Conservation (phyloP, 1,139 yeast species). For the Pichia sp. region DNA sequence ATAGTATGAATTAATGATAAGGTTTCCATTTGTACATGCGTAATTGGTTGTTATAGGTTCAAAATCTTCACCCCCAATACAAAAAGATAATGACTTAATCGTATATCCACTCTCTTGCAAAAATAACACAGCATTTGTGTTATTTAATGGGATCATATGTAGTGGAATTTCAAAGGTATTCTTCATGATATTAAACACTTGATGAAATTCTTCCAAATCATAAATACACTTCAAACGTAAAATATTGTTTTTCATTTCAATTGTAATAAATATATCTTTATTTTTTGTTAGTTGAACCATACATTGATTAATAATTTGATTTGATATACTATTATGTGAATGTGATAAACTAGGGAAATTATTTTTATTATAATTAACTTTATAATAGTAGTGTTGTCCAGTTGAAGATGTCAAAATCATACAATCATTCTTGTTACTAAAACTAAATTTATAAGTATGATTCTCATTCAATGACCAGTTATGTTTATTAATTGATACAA, state of each 20-base stretch:
- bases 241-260: slow-evolving; percentile 1
- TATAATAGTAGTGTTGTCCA: slow-evolving; percentile 5
- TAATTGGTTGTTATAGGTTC: slow-evolving; percentile 18
- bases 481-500: too few species aligned
- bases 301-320: slow-evolving; percentile 3
- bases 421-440: neutral
- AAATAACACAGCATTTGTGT: slow-evolving; percentile 24
- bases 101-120: slow-evolving; percentile 22
- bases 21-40: slow-evolving; percentile 8
- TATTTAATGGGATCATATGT: slow-evolving; percentile 21
- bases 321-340: slow-evolving; percentile 1
- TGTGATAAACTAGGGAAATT: slow-evolving; percentile 5
- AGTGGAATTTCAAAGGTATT: slow-evolving; percentile 26
- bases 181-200: slow-evolving; percentile 14
- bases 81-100: slow-evolving; percentile 23
- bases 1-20: slow-evolving; percentile 21
- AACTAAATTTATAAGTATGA: neutral
- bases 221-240: slow-evolving; percentile 3
- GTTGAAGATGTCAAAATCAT: neutral
- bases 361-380: slow-evolving; percentile 15
- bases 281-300: slow-evolving; percentile 3
- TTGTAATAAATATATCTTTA: slow-evolving; percentile 7
- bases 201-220: slow-evolving; percentile 1
- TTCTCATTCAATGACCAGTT: neutral
- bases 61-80: slow-evolving; percentile 25